phyloP scores from a whole-genome alignment of 495 filamentous ascomycete species.

The Aspergillus taichungensis region DNA sequence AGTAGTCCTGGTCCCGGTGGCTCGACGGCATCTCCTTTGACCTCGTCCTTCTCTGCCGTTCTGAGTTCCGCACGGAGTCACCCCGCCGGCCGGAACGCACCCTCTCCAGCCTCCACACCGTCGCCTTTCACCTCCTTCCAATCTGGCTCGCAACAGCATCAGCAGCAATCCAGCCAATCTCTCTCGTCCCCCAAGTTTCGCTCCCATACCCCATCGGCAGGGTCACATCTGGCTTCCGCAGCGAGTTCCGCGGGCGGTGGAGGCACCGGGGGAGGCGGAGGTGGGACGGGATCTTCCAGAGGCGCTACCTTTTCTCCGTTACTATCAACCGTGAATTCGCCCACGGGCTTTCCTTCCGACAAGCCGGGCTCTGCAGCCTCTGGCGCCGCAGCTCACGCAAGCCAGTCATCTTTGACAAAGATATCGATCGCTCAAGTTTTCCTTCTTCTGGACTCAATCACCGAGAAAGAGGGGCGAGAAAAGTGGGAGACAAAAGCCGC shows the following conservation, averaged over 20 bases:
- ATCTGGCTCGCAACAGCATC: conserved; percentile 50
- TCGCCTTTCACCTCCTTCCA: conserved; percentile 47
- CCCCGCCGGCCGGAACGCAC: conserved; percentile 42
- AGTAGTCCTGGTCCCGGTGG: conserved; percentile 38
- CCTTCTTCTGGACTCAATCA: conserved; percentile 85
- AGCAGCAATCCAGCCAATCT: conserved; percentile 37
- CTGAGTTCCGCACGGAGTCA: conserved; percentile 42
- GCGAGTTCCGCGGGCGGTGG: conserved; percentile 48
- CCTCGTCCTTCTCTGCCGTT: conserved; percentile 48
- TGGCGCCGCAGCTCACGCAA: conserved; percentile 29
- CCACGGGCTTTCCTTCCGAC: conserved; percentile 47
- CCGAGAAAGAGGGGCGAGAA: conserved; percentile 77
- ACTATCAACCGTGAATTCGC: conserved; percentile 53
- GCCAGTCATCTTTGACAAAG: conserved; percentile 55
- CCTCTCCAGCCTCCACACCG: conserved; percentile 38
- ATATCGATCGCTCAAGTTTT: conserved; percentile 94
- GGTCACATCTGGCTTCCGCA: conserved; percentile 49
- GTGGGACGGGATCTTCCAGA: conserved; percentile 45
- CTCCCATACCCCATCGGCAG: conserved; percentile 52
- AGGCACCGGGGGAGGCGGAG: conserved; percentile 52
- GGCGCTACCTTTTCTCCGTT: conserved; percentile 55
- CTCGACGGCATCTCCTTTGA: conserved; percentile 42
- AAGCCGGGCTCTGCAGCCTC: conserved; percentile 36
- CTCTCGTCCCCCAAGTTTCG: conserved; percentile 52
- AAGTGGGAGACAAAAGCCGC: conserved; percentile 94